Base-by-base conservation (phyloP, 208 protist species). In the Trypanosoma brucei region DNA sequence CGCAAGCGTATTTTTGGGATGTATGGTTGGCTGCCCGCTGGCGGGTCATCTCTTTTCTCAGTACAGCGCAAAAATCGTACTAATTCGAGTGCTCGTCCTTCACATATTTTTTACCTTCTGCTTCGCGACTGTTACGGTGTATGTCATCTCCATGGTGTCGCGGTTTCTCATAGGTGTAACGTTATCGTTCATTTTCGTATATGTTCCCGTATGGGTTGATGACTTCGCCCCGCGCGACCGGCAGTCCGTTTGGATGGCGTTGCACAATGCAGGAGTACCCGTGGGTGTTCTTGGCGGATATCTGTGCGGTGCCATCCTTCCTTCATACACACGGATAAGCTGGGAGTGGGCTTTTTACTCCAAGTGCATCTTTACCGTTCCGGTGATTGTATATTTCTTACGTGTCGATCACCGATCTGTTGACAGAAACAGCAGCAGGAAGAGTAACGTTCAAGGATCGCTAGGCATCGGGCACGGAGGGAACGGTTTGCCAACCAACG, bases 201-300 rank as follows among this genome's bases (percentile, higher is more conserved):
- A 96, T 78, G 86, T 86, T 0, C 91, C 91, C 13, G 80, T 97
- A 8, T 97, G 93, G 93, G 87, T 95, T 8, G 93, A 97, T 72
- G 86, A 88, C 48, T 97, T 96, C 55, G 82, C 93, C 7, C 93
- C 93, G 31, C 76, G 74, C 67, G 75, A 81, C 7, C 65, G 79
- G 7, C 81, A 88, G 59, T 91, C 86, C 35, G 52, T 92, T 14
- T 97, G 93, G 91, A 93, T 96, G 91, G 88, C 91, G 30, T 86
- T 86, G 33, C 84, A 93, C 64, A 93, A 97, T 65, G 89, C 83
- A 2, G 93, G 89, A 34, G 91, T 94, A 35, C 91, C 93, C 37
- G 62, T 97, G 8, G 93, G 93, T 31, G 91, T 97, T 61, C 94
- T 97, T 77, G 48, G 93, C 14, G 93, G 93, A 37, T 97, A 96